Evolutionary conservation across 352 stramenopile genomes (phyloP).

Genomic region (Phytopythium vexans): DNA sequence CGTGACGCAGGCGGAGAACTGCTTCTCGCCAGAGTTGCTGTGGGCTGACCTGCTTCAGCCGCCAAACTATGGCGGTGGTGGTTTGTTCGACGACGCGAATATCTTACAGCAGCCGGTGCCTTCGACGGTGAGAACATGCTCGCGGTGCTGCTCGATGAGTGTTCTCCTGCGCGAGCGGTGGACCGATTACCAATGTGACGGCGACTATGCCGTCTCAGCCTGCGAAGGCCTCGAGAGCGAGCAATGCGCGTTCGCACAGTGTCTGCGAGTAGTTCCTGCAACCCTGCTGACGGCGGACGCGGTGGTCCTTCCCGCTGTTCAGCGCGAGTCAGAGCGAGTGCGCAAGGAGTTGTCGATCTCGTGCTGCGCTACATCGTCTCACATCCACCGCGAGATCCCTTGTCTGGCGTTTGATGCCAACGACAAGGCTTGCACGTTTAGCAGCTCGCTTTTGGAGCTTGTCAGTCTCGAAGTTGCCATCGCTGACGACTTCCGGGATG

Average conservation of each 20-base stretch:
- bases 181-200: slow-evolving; percentile 61
- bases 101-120: slow-evolving; percentile 17
- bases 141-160: slow-evolving; percentile 41
- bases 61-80: slow-evolving; percentile 2
- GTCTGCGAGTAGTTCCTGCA: slow-evolving; percentile 46
- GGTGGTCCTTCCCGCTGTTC: slow-evolving; percentile 20
- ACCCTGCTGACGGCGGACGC: too few relatives aligned
- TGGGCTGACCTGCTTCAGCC: slow-evolving; percentile 33
- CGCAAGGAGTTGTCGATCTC: slow-evolving; percentile 27
- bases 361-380: slow-evolving; percentile 44
- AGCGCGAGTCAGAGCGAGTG: slow-evolving; percentile 32
- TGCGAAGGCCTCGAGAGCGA: slow-evolving; percentile 29
- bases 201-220: slow-evolving; percentile 32
- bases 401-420: slow-evolving; percentile 38
- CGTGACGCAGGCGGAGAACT: slow-evolving; percentile 2
- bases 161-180: slow-evolving; percentile 53
- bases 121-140: slow-evolving; percentile 24
- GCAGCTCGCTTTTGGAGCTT: slow-evolving; percentile 29
- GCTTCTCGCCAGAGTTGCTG: slow-evolving; percentile 4
- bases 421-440: slow-evolving; percentile 29
- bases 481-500: slow-evolving; percentile 2
- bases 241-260: slow-evolving; percentile 52
- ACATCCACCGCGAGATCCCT: slow-evolving; percentile 58
- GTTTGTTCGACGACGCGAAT: slow-evolving; percentile 18
- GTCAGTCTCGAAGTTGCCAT: background rate